Evolutionary conservation across 2,329 filamentous ascomycete species (phyloP), one percentile per base, ranked within the genome.

Genomic region (Fusarium chaquense): DNA sequence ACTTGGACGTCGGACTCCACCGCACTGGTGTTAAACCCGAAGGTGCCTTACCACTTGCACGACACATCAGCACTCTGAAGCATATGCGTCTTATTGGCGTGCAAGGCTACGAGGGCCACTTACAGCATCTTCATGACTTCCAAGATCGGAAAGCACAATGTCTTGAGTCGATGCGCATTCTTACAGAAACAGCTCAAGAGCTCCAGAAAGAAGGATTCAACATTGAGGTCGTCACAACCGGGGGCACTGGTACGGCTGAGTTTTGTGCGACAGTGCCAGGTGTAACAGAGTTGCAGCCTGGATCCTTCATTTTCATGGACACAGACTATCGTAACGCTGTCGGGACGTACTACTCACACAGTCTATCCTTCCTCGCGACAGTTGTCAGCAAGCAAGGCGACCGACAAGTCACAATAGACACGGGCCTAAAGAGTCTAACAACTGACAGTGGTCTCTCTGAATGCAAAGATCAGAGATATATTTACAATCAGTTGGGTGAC

Each of bases 301-400:
- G 85, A 0, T 85, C 83, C 0, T 87, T 87, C 62, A 81, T 87
- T 58, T 87, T 87, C 72, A 87, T 87, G 85, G 85, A 87, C 59
- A 85, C 84, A 3, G 85, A 87, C 69, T 87, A 87, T 67, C 81
- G 84, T 5, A 83, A 84, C 53, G 85, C 85, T 0, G 78, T 87
- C 0, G 85, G 85, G 1, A 76, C 78, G 0, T 81, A 81, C 57
- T 87, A 84, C 70, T 77, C 78, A 1, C 83, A 86, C 66, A 85
- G 83, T 47, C 65, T 72, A 1, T 62, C 70, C 0, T 38, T 72
- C 1, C 38, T 72, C 0, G 58, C 70, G 1, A 72, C 70, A 0
- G 60, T 71, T 0, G 36, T 72, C 0, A 72, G 70, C 30, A 72
- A 71, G 20, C 70, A 72, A 6, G 70, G 67, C 1, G 67, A 66